Conservation (phyloP, 306 rosid species). For the Dalbergia cultrata region DNA sequence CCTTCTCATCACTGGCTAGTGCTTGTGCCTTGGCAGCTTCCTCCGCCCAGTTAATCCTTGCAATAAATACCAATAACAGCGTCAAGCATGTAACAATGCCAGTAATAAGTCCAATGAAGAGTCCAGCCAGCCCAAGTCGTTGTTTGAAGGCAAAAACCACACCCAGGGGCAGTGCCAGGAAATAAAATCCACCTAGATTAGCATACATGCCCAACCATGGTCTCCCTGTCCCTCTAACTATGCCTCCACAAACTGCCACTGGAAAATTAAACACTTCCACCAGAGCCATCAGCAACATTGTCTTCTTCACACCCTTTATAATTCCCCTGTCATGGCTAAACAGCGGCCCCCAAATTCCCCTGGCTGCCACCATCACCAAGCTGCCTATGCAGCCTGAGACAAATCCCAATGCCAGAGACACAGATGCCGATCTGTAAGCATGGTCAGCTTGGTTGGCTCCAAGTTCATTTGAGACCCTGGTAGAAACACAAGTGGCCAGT, state of each 20-base stretch:
- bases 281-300: constrained; percentile 76
- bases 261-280: constrained; percentile 87
- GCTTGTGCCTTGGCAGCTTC: constrained; percentile 73
- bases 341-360: constrained; percentile 82
- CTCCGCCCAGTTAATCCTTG: constrained; percentile 69
- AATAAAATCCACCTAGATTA: constrained; percentile 79
- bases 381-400: constrained; percentile 66
- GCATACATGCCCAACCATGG: constrained; percentile 87
- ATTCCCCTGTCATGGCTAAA: constrained; percentile 67
- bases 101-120: constrained; percentile 67
- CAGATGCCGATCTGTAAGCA: constrained; percentile 65
- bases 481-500: constrained; percentile 78
- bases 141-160: constrained; percentile 74
- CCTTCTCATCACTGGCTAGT: constrained; percentile 43
- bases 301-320: constrained; percentile 73
- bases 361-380: constrained; percentile 67
- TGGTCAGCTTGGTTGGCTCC: constrained; percentile 65
- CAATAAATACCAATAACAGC: constrained; percentile 60
- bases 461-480: constrained; percentile 81
- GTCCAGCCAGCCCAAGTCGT: constrained; percentile 69
- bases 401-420: constrained; percentile 59
- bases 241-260: constrained; percentile 80
- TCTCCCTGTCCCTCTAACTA: constrained; percentile 78
- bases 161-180: constrained; percentile 76
- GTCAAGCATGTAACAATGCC: constrained; percentile 66